Percentiles rank a stretch among this genome's conserved stretches.
Evolutionary conservation across 352 stramenopile genomes (phyloP).

Genomic region (Globisporangium perplexum): DNA sequence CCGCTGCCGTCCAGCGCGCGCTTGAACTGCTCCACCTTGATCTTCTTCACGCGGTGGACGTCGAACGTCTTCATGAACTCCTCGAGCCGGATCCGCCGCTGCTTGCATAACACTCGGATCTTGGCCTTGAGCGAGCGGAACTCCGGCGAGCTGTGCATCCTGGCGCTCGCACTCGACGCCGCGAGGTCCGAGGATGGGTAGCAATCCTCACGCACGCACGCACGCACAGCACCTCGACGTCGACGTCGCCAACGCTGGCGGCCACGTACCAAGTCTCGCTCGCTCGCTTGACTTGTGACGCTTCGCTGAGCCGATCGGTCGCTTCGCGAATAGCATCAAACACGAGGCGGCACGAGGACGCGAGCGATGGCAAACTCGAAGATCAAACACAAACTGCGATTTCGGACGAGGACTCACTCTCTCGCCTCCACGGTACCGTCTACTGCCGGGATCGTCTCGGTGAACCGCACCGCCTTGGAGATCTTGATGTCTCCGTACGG

Average conservation of each 20-base stretch:
- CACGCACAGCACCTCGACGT: background rate
- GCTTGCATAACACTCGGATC: conserved; percentile 73
- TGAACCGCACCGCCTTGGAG: conserved; percentile 60
- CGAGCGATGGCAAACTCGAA: too few relatives aligned
- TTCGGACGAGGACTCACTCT: background rate
- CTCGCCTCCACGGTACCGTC: conserved; percentile 25
- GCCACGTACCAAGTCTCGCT: too few relatives aligned
- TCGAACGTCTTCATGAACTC: conserved; percentile 89
- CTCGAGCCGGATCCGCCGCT: conserved; percentile 75
- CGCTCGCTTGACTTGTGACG: too few relatives aligned
- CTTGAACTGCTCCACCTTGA: conserved; percentile 76
- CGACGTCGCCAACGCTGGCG: too few relatives aligned
- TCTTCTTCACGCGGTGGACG: conserved; percentile 79
- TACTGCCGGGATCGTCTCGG: conserved; percentile 72
- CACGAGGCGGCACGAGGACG: too few relatives aligned
- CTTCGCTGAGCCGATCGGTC: too few relatives aligned
- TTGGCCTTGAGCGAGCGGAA: conserved; percentile 81
- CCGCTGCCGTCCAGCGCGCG: conserved; percentile 73
- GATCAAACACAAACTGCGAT: too few relatives aligned
- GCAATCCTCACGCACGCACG: too few relatives aligned
- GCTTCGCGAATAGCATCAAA: too few relatives aligned
- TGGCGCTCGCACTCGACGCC: background rate
- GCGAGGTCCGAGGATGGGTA: too few relatives aligned
- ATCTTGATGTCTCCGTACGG: conserved; percentile 95
- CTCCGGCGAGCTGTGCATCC: conserved; percentile 65